Base-by-base conservation (phyloP, 352 stramenopile species). In the Phytopythium sindhum region DNA sequence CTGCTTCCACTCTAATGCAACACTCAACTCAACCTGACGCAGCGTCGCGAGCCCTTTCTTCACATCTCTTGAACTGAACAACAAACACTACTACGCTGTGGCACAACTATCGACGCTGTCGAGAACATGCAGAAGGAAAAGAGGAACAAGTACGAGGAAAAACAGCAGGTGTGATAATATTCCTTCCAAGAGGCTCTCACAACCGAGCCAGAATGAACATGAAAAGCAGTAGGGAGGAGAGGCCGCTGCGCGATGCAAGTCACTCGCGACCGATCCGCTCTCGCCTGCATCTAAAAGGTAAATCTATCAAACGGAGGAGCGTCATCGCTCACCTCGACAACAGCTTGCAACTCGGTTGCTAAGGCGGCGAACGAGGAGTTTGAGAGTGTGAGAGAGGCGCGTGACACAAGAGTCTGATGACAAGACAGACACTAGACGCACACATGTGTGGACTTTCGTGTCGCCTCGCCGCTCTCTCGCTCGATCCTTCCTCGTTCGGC, bases 361-460 rank as follows among this genome's bases (percentile, higher is more conserved):
- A 28, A 24, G 14, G 26, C 26, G 50, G 50, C 23, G 17, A 56
- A 28, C 26, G 15, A 56, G 50, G 50, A 26, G 23, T 2, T 39
- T 1, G 48, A 7, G 24, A 31, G 31, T 39, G 48, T 10, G 23
- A 9, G 33, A 39, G 33, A 15, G 7, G 33, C 33, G 33, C 33
- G 33, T 2, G 33, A 14, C 33, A 39, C 33, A 14, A 4, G 33
- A 39, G 33, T 39, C 33, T 10, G 7, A 14, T 39, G 5, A 39
- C 10, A 37, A 23, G 50, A 41, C 23, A 2, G 42, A 41, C 17
- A 35, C n/a, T 8, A 26, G 9, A 28, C 1, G 24, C 15, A 14
- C 50, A 55, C 48, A n/a, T 9, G 48, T 55, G 48, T 45, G 39
- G 39, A 23, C 39, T 45, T n/a, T 45, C 39, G 15, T 45, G 33